Evolutionary conservation across 352 stramenopile genomes (phyloP).

Genomic region (Phytophthora gonapodyides): DNA sequence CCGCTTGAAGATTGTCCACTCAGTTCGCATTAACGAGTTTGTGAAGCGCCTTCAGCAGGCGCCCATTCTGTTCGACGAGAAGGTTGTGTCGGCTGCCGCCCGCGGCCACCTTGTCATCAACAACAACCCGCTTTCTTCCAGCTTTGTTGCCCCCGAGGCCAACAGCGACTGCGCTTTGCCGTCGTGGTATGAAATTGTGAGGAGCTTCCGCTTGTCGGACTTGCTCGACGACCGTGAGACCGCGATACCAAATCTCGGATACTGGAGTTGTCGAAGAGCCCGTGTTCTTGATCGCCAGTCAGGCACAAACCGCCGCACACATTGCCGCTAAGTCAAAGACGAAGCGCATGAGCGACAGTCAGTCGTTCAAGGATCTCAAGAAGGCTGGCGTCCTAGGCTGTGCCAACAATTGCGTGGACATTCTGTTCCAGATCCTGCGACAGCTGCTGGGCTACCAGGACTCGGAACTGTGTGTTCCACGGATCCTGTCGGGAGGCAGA

Average conservation of each 20-base stretch:
- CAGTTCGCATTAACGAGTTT: constrained; percentile 77
- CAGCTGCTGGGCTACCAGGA: constrained; percentile 78
- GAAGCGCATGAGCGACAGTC: constrained; percentile 59
- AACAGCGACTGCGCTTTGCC: constrained; percentile 85
- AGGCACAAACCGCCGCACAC: constrained; percentile 72
- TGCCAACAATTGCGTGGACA: constrained; percentile 79
- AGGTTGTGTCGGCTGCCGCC: constrained; percentile 74
- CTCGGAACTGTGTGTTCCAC: constrained; percentile 70
- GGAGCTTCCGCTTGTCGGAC: constrained; percentile 87
- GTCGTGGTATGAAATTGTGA: constrained; percentile 91
- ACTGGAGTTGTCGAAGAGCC: constrained; percentile 83
- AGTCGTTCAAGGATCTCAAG: constrained; percentile 71
- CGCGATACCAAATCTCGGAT: constrained; percentile 89
- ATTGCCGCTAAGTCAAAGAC: constrained; percentile 66
- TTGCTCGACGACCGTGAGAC: constrained; percentile 88
- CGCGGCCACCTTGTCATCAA: constrained; percentile 70
- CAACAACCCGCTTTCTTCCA: constrained; percentile 59
- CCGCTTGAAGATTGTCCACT: constrained; percentile 82
- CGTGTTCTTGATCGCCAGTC: constrained; percentile 86
- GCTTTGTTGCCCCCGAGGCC: constrained; percentile 57
- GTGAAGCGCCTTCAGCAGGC: constrained; percentile 65
- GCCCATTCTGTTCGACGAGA: constrained; percentile 74
- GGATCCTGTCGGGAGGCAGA: constrained; percentile 59
- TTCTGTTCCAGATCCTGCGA: constrained; percentile 82
- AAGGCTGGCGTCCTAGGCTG: constrained; percentile 77